Conservation (phyloP, 2,329 filamentous ascomycete species). For the Chaetomiaceae sp. region DNA sequence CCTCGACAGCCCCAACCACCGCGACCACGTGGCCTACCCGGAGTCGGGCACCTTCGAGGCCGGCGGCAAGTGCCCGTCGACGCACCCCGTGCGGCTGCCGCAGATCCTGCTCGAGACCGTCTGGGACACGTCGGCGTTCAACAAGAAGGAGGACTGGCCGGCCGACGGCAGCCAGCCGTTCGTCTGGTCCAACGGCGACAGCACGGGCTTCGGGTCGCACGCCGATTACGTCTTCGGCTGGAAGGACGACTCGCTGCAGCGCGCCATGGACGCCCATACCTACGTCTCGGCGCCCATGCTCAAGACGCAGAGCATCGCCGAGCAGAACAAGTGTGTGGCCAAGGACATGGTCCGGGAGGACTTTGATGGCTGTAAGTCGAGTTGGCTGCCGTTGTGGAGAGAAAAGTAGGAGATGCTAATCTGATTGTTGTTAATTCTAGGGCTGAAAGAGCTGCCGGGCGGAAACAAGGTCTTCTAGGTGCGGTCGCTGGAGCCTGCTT, state of each 20-base stretch:
- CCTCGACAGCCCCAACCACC: slow-evolving; percentile 44
- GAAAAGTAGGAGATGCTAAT: not conserved
- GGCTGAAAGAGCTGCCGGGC: slow-evolving; percentile 12
- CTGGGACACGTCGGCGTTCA: slow-evolving; percentile 23
- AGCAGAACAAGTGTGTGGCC: slow-evolving; percentile 29
- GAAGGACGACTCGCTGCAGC: slow-evolving; percentile 40
- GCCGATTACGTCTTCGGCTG: slow-evolving; percentile 44
- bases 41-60: slow-evolving; percentile 39
- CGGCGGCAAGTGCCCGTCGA: slow-evolving; percentile 38
- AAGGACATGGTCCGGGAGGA: slow-evolving; percentile 29
- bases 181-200: slow-evolving; percentile 23
- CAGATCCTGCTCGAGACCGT: slow-evolving; percentile 23
- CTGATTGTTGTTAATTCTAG: not conserved
- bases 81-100: slow-evolving; percentile 22
- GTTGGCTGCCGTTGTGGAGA: not conserved
- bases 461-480: slow-evolving; percentile 8
- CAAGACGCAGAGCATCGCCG: slow-evolving; percentile 30
- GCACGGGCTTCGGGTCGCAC: slow-evolving; percentile 35
- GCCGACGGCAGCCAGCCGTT: slow-evolving; percentile 21
- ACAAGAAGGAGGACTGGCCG: slow-evolving; percentile 18
- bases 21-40: slow-evolving; percentile 42
- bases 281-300: slow-evolving; percentile 28
- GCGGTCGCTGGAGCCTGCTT: too few relatives aligned
- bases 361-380: slow-evolving; percentile 31
- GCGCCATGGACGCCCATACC: slow-evolving; percentile 36